Evolutionary conservation across 2,329 filamentous ascomycete genomes (phyloP), one percentile per base, ranked within the genome.

Genomic region (Apiospora aurea): DNA sequence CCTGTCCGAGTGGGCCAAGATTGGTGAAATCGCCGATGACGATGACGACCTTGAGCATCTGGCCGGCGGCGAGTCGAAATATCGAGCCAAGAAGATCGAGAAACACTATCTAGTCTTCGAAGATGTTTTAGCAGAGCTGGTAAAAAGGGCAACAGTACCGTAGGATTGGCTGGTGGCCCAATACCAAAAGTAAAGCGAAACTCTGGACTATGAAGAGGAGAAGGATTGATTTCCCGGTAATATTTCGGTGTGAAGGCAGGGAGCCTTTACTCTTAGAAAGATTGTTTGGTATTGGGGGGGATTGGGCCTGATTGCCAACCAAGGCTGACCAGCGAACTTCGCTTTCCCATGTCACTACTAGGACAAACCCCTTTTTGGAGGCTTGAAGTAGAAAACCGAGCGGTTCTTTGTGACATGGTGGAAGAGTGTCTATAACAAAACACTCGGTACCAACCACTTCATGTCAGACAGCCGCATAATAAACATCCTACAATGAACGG

Each of bases 41-140:
- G 76, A 79, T 70, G 71, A 73, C 38, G 72, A 75, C 64, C 75
- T 80, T 13, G 77, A 76, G 64, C 78, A 75, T 49, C 72, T 75
- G 43, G 49, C 74, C 6, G 75, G 76, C 24, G 76, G 79, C 61
- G 74, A 73, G 57, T 75, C 71, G 57, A 76, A 67, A 38, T 79
- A 80, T 53, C 73, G 74, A n/a, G 78, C 76, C 0, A 75, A 72
- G 70, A 78, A 75, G 57, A 77, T 78, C 57, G 78, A 79, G 69
- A 75, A 79, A 26, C 78, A 78, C 41, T 67, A 77, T 8, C 73
- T 79, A 29, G 76, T 74, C 2, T 72, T 80, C 21, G 74, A 74
- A 16, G 75, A 79, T 69, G 78, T 75, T n/a, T 68, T 79, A 21
- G 26, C 53, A 11, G 74, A 74, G 46, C 47, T 47, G 26, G 44